These are phyloP conservation scores for Pinus albicaulis DNA, from an alignment of 75 land plant genomes.

Conservation along the genomic window DNA sequence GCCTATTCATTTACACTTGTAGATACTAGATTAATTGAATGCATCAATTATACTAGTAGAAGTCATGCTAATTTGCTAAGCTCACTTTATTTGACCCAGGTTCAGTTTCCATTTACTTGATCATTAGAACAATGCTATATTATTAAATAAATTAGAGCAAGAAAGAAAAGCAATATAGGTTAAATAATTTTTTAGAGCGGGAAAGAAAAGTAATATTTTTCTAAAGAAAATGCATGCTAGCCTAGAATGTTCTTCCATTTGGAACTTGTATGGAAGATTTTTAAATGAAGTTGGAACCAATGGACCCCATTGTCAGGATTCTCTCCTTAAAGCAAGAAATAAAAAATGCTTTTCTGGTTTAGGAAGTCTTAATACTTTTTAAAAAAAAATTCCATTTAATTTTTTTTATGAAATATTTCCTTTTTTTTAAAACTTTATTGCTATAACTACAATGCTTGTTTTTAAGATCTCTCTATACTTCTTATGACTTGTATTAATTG, in stretches of 20 bases:
- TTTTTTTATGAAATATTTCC: no score
- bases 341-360: background rate
- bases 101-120: background rate
- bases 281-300: background rate
- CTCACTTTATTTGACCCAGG: background rate
- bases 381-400: background rate
- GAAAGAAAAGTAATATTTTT: no score
- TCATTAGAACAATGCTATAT: no score
- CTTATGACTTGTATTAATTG: background rate
- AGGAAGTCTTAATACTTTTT: background rate
- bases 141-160: no score
- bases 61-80: conserved; percentile 12
- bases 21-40: conserved; percentile 90
- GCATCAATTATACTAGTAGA: conserved; percentile 61
- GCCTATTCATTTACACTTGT: conserved; percentile 50
- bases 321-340: no score
- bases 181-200: no score
- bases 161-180: no score
- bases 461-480: no score
- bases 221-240: background rate
- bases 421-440: no score
- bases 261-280: background rate
- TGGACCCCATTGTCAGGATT: background rate
- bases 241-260: background rate
- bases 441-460: no score